Evolutionary conservation across 2,329 filamentous ascomycete genomes (phyloP), one percentile per base, ranked within the genome.

Genomic region (Diplocarpon mali): DNA sequence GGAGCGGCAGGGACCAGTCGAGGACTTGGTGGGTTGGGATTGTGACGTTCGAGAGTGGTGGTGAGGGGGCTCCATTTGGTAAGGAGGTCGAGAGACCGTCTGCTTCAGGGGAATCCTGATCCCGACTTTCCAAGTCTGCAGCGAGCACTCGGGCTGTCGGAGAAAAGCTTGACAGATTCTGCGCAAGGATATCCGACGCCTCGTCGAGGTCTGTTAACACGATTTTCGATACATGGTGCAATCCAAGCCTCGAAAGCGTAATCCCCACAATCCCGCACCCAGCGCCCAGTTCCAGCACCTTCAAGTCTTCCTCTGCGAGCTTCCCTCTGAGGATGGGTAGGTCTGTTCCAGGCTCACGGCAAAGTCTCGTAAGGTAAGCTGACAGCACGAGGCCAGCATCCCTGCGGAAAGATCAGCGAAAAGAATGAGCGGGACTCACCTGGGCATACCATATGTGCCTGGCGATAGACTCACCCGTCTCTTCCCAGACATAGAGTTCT

Each of bases 401-500:
- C 61, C 54, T 65, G 50, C 57, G 9, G 37, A 36, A 47, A 38
- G 51, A 50, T 55, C 43, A 49, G 51, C 46, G 14, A 29, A 37
- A 36, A 28, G 29, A 46, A 40, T 40, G n/a, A 39, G 20, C 15
- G 8, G 40, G 37, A 55, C 50, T 30, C 54, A 54, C 51, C 50
- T 54, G 46, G 40, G 32, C 34, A 45, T 67, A 80, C 81, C 81
- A 85, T 39, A 85, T 69, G 64, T 85, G 81, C 35, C 79, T 68
- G 5, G 81, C 81, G 56, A 85, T 85, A 58, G 78, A 83, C 56
- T 85, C 80, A 3, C 80, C 80, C 0, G 78, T 82, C 56, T 85
- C 81, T 59, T 85, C 81, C 67, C 75, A 79, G 36, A 85, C 72
- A 29, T 62, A 61, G 9, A 62, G 44, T 14, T 49, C 37, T 20